phyloP scores from a whole-genome alignment of 2,329 filamentous ascomycete genomes.

The Calonectria ilicicola region DNA sequence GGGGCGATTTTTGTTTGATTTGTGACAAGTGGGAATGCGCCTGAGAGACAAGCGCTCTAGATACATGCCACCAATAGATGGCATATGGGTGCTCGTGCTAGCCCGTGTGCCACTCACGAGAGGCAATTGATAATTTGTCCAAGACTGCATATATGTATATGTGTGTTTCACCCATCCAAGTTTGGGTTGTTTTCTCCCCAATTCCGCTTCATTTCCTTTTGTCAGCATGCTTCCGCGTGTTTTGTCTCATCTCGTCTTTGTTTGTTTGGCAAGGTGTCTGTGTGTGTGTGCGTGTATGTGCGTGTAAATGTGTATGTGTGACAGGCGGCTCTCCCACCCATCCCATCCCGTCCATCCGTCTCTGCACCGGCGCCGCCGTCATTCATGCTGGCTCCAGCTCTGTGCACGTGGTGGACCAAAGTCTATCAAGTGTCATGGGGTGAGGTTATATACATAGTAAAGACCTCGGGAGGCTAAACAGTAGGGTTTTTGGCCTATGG shows the following conservation, averaged over 20 bases:
- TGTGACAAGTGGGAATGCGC: slow-evolving; percentile 1
- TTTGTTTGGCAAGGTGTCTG: background rate
- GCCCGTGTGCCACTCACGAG: background rate
- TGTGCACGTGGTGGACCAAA: background rate
- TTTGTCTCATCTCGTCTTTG: background rate
- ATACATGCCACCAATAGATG: slow-evolving; percentile 2
- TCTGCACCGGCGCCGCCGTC: background rate
- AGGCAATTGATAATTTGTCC: background rate
- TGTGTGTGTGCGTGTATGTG: background rate
- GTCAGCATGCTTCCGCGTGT: background rate
- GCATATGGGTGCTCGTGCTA: background rate
- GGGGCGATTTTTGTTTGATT: background rate
- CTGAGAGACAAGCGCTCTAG: background rate
- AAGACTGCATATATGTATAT: background rate
- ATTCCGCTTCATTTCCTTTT: background rate
- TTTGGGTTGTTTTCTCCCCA: background rate
- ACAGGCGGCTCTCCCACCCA: background rate
- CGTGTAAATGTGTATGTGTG: background rate
- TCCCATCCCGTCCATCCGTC: background rate
- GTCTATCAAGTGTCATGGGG: background rate
- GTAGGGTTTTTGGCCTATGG: background rate
- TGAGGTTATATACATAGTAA: background rate
- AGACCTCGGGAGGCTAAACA: background rate
- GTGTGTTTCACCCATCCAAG: background rate
- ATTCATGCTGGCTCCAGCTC: background rate